These are phyloP conservation scores for Bisporella sp. DNA, from an alignment of 2,329 filamentous ascomycete genomes.

Conservation along the genomic window DNA sequence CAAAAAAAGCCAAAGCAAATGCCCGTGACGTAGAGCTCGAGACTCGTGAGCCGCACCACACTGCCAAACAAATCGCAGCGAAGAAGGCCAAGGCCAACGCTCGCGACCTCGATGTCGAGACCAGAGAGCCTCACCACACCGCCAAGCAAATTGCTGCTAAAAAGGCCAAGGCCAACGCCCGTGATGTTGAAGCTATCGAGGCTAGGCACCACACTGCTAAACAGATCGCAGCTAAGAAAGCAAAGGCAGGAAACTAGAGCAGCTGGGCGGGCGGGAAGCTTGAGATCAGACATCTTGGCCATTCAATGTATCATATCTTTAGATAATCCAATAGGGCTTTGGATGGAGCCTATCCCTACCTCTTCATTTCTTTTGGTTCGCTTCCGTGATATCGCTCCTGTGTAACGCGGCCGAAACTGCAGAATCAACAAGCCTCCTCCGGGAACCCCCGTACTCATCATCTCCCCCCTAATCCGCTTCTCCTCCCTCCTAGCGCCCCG, in stretches of 20 bases:
- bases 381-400: no score
- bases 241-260: background rate
- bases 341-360: no score
- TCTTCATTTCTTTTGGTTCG: no score
- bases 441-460: no score
- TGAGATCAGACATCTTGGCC: no score
- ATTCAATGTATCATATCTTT: no score
- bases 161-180: background rate
- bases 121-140: background rate
- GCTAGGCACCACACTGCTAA: slow-evolving; percentile 9
- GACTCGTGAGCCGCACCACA: slow-evolving; percentile 14
- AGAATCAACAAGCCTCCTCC: no score
- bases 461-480: no score
- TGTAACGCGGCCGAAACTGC: no score
- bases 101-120: background rate
- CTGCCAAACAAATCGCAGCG: slow-evolving; percentile 17
- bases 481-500: no score
- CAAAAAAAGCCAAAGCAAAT: background rate
- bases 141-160: slow-evolving; percentile 1
- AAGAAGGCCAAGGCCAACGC: slow-evolving; percentile 12
- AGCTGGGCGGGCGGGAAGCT: no score
- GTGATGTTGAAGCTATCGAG: background rate
- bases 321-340: no score
- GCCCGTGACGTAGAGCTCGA: background rate
- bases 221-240: slow-evolving; percentile 8